These are phyloP conservation scores for Aegilops longissima DNA, from an alignment of 176 grass and related monocot genomes.

Conservation along the genomic window DNA sequence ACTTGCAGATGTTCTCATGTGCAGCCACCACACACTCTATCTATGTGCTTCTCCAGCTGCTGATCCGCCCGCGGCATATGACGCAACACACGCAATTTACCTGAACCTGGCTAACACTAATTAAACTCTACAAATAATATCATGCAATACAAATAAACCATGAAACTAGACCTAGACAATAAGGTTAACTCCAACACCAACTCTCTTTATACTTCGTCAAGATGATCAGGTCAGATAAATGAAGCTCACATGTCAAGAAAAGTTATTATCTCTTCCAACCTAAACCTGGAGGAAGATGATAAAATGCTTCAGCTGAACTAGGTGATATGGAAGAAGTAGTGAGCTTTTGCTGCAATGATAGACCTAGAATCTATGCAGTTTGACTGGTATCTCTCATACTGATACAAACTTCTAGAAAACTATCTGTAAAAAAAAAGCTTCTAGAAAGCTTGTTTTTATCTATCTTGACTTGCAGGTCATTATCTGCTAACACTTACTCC, in stretches of 20 bases:
- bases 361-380: neutral
- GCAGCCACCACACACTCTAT: no score
- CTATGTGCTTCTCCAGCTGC: no score
- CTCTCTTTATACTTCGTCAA: neutral
- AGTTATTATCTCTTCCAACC: neutral
- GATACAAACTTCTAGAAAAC: neutral
- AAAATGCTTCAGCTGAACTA: slow-evolving; percentile 4
- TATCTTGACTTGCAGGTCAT: no score
- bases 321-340: neutral
- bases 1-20: no score
- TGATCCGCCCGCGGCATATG: no score
- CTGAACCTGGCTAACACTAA: no score
- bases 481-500: neutral
- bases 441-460: no score
- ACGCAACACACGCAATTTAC: no score
- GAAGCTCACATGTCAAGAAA: neutral
- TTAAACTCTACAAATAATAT: no score
- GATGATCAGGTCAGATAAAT: neutral
- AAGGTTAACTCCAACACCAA: neutral
- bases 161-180: no score
- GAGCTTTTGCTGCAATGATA: neutral
- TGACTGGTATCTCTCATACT: neutral
- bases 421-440: no score
- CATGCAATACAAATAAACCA: no score
- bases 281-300: neutral